Base-by-base conservation (phyloP, 495 filamentous ascomycete genomes). In the Bacidia rubella region DNA sequence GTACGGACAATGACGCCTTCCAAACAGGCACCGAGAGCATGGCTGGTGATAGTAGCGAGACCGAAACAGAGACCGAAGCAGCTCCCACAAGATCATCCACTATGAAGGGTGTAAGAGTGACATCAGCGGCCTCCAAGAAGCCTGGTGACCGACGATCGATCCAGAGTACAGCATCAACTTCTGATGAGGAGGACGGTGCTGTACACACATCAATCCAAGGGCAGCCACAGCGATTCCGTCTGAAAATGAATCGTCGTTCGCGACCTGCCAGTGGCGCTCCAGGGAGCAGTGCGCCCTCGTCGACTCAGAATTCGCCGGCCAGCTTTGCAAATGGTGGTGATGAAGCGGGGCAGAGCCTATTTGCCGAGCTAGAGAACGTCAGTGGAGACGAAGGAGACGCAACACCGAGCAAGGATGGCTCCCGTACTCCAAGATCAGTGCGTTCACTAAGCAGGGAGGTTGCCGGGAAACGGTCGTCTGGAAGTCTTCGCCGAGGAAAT, bases 1-100 rank as follows among this genome's bases (percentile, higher is more conserved):
- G 70, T 20, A 83, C 80, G 2, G 90, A 95, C 67, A 95, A 87
- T 26, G 92, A 97, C 54, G 87, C 87, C 44, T 95, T 95, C 78
- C 85, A 93, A 64, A 96, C 92, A 12, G 87, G 86, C 21, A 74
- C 79, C 19, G 92, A 96, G 66, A 82, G 74, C 55, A 80, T 93
- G 58, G 78, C 83, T 51, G 86, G 83, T 32, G 85, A 84, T 54
- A 87, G 82, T 63, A 83, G 83, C 47, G 86, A 83, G 55, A 85
- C 83, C 19, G 71, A 86, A 20, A 97, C 92, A 0, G 92, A 98
- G 69, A 96, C 90, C 11, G 90, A 96, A 61, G 75, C 66, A 52
- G 77, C 68, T 40, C 61, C 74, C 0, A 66, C 67, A 25, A 70
- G 74, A 24, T 65, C 64, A 54, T 42, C 51, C 4, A 62, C 51